phyloP scores from a whole-genome alignment of 352 stramenopile species.

The Phytopythium helicoides region DNA sequence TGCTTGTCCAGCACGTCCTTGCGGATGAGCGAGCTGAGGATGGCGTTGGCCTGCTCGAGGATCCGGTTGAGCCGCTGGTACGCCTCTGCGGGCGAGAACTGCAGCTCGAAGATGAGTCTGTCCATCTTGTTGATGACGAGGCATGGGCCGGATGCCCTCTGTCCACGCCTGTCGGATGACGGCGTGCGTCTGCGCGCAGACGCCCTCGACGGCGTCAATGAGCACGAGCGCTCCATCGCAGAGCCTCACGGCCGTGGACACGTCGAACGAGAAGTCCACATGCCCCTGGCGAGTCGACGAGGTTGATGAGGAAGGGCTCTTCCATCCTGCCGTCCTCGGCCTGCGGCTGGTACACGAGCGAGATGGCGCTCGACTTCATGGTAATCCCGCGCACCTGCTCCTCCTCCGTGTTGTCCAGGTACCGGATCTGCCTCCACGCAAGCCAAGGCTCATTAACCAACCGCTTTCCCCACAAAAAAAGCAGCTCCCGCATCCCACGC shows the following conservation, averaged over 20 bases:
- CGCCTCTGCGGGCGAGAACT: constrained; percentile 89
- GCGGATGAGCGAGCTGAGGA: constrained; percentile 82
- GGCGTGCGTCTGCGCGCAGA: constrained; percentile 91
- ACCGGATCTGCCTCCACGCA: constrained; percentile 76
- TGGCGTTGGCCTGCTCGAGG: constrained; percentile 88
- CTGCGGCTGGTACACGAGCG: constrained; percentile 86
- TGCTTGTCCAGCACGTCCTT: constrained; percentile 74
- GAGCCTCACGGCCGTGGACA: constrained; percentile 94
- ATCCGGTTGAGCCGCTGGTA: constrained; percentile 93
- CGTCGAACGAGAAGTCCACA: constrained; percentile 95
- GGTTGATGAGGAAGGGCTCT: constrained; percentile 90
- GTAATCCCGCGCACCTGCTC: constrained; percentile 96
- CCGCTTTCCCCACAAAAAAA: constrained; percentile 5
- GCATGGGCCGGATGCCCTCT: constrained; percentile 92
- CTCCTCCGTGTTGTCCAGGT: constrained; percentile 94
- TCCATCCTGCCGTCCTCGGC: constrained; percentile 14
- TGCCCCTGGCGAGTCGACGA: constrained; percentile 95
- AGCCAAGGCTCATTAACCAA: background rate
- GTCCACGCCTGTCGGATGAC: constrained; percentile 94
- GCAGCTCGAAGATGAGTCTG: constrained; percentile 92
- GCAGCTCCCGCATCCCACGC: too few species aligned
- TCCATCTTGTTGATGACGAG: constrained; percentile 98
- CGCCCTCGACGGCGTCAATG: constrained; percentile 95
- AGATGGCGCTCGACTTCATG: constrained; percentile 97
- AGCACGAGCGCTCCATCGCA: constrained; percentile 94